Conservation (phyloP, 1,284 basidiomycete species). For the Pisolithus thermaeus region DNA sequence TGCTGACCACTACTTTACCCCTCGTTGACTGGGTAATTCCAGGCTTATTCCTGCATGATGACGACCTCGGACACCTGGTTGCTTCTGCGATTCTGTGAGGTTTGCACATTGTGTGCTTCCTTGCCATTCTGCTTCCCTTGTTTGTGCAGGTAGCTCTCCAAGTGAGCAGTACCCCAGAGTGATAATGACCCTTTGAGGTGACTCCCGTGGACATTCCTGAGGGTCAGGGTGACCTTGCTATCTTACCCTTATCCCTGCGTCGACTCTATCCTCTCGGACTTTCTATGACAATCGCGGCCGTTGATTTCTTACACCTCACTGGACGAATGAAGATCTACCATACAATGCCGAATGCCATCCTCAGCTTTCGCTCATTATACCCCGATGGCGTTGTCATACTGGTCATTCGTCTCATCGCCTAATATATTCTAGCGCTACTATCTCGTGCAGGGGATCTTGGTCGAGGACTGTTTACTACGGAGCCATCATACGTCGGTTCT, state of each 20-base stretch:
- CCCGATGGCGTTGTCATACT: background rate
- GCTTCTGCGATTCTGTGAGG: conserved; percentile 70
- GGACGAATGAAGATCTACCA: no score
- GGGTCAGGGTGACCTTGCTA: background rate
- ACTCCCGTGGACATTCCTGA: background rate
- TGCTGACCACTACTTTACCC: conserved; percentile 25
- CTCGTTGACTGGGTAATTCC: conserved; percentile 20
- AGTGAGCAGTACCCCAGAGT: conserved; percentile 39
- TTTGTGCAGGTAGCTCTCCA: conserved; percentile 64
- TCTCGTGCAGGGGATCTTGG: background rate
- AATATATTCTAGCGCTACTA: background rate
- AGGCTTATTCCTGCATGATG: conserved; percentile 59
- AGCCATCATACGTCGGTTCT: background rate
- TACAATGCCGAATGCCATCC: no score
- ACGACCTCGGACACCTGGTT: conserved; percentile 72
- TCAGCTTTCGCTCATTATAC: background rate
- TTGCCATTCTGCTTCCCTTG: conserved; percentile 4
- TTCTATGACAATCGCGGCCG: background rate
- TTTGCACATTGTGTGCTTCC: conserved; percentile 21
- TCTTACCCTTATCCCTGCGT: background rate
- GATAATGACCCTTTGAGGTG: background rate
- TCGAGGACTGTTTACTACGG: background rate
- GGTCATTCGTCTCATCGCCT: background rate
- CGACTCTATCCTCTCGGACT: background rate
- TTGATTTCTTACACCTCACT: no score